Evolutionary conservation across 2,329 filamentous ascomycete species (phyloP).

Genomic region (Myriosclerotinia duriaeana): DNA sequence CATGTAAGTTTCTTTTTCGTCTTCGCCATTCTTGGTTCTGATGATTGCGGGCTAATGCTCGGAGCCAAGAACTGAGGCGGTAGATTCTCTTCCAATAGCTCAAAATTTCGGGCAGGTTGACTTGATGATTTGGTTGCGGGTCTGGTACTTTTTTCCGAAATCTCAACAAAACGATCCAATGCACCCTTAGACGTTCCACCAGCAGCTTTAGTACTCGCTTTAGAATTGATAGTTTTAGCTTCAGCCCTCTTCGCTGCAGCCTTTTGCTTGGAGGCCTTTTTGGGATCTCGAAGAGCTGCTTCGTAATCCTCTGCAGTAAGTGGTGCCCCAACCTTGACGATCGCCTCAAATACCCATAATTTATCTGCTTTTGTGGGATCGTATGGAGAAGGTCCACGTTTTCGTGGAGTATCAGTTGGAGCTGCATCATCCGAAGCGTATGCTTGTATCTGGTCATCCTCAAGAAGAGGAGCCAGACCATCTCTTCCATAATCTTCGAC

Average conservation of each 20-base stretch:
- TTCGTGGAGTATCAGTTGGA: slow-evolving; percentile 34
- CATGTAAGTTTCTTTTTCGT: slow-evolving; percentile 12
- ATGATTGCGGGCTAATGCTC: not conserved
- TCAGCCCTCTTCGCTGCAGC: slow-evolving; percentile 33
- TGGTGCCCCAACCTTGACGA: slow-evolving; percentile 64
- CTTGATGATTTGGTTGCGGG: slow-evolving; percentile 16
- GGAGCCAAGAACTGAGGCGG: slow-evolving; percentile 28
- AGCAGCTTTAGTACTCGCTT: slow-evolving; percentile 28
- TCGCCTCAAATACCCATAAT: slow-evolving; percentile 65
- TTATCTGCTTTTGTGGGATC: slow-evolving; percentile 66
- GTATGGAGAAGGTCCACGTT: slow-evolving; percentile 50
- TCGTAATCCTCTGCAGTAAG: slow-evolving; percentile 66
- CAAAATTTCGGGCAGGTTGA: not conserved
- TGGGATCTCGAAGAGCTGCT: slow-evolving; percentile 39
- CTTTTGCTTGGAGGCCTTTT: slow-evolving; percentile 32
- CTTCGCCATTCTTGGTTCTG: not conserved
- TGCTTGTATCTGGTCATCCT: slow-evolving; percentile 60
- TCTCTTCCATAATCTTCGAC: slow-evolving; percentile 47
- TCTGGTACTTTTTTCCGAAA: slow-evolving; percentile 34
- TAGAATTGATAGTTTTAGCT: slow-evolving; percentile 15
- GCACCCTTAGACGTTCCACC: slow-evolving; percentile 39
- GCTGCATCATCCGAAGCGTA: slow-evolving; percentile 35
- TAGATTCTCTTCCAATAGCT: slow-evolving; percentile 19
- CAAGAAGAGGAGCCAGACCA: slow-evolving; percentile 57
- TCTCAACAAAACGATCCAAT: slow-evolving; percentile 40